Evolutionary conservation across 495 filamentous ascomycete genomes (phyloP).

Genomic region (Neurospora terricola): DNA sequence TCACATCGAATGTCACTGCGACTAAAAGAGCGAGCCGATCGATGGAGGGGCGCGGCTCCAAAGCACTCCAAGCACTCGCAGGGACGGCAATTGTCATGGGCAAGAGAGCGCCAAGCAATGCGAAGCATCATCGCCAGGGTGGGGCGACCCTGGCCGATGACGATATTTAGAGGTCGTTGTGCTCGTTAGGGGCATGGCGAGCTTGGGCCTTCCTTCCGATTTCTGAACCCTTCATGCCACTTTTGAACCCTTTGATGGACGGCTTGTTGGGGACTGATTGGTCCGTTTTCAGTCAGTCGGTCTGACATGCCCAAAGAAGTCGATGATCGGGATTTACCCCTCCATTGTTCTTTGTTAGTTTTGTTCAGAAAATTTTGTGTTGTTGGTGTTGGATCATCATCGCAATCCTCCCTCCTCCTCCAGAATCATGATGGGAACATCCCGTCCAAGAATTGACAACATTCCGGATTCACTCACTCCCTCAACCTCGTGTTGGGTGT

Average conservation of each 20-base stretch:
- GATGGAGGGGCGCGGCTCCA: neutral
- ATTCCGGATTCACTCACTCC: neutral
- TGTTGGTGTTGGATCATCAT: neutral
- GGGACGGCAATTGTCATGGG: neutral
- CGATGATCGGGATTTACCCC: neutral
- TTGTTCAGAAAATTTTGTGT: neutral
- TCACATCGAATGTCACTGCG: neutral
- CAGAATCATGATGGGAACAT: neutral
- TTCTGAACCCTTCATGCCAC: neutral
- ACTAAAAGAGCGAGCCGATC: neutral
- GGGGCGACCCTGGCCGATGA: neutral
- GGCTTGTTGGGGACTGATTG: neutral
- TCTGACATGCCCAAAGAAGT: too few relatives aligned
- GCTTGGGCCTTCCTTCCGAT: neutral
- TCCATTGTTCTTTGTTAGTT: neutral
- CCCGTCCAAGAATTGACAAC: neutral
- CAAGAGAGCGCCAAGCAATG: neutral
- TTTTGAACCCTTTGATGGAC: neutral
- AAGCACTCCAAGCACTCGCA: neutral
- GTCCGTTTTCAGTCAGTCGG: neutral
- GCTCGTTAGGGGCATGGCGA: neutral
- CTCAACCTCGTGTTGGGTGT: neutral
- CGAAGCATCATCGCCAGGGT: neutral
- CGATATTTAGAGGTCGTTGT: neutral
- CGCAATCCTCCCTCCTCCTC: neutral